Conservation (phyloP, 768 basidiomycete genomes). For the Leccinum longicurvipes region DNA sequence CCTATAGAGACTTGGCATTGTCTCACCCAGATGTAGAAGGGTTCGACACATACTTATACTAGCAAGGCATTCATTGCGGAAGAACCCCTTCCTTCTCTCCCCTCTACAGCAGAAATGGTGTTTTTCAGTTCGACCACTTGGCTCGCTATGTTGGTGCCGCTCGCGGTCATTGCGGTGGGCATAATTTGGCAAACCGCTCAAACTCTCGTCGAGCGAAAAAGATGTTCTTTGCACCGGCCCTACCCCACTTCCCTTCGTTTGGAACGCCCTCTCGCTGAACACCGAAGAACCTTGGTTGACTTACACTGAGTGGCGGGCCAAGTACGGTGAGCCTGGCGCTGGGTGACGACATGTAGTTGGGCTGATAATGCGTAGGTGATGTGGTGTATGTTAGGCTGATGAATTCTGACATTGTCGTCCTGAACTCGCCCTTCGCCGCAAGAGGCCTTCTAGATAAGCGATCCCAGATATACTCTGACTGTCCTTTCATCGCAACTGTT, state of each 20-base stretch:
- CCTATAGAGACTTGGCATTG: not conserved
- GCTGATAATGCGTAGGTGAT: slow-evolving; percentile 25
- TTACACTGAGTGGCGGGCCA: slow-evolving; percentile 3
- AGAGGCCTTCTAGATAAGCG: slow-evolving; percentile 45
- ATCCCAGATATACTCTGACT: slow-evolving; percentile 41
- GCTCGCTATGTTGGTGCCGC: not conserved
- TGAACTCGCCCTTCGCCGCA: slow-evolving; percentile 41
- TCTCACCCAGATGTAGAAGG: not conserved
- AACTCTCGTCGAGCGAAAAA: not conserved
- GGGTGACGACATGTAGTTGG: not conserved
- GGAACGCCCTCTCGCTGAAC: not conserved
- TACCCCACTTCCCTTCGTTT: not conserved
- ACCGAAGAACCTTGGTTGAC: slow-evolving; percentile 3
- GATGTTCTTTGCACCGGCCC: slow-evolving; percentile 9
- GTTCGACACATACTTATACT: not conserved
- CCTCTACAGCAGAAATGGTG: not conserved
- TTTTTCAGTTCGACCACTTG: not conserved
- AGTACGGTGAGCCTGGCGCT: slow-evolving; percentile 1
- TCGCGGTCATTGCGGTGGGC: not conserved
- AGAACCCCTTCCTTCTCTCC: not conserved
- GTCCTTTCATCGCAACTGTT: slow-evolving; percentile 3
- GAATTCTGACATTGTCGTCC: slow-evolving; percentile 39
- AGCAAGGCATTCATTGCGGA: not conserved
- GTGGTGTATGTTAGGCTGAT: slow-evolving; percentile 45
- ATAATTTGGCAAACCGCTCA: not conserved